Percentiles rank a stretch among this genome's conserved stretches.
Conservation (phyloP, 2,329 filamentous ascomycete genomes). For the Fusarium bactridioides region DNA sequence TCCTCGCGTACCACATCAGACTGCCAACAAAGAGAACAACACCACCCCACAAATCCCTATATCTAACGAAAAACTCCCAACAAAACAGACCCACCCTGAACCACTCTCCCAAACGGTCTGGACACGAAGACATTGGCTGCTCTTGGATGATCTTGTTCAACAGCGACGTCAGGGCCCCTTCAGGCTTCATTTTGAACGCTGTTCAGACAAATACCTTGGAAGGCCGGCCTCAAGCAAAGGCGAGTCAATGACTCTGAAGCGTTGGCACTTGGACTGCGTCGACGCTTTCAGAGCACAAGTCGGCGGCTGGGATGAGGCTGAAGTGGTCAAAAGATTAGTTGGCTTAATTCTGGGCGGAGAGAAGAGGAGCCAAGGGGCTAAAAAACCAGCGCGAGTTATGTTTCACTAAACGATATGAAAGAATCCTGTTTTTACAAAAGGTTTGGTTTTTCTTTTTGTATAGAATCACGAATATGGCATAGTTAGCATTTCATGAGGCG, state of each 20-base stretch:
- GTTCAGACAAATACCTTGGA: conserved; percentile 53
- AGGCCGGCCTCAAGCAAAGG: conserved; percentile 58
- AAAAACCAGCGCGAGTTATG: conserved; percentile 36
- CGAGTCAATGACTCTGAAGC: conserved; percentile 57
- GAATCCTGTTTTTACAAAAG: not conserved
- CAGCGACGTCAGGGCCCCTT: conserved; percentile 54
- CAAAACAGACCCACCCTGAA: conserved; percentile 21
- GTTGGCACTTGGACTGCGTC: conserved; percentile 66
- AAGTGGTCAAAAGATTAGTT: conserved; percentile 62
- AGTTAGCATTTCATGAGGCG: conserved; percentile 32
- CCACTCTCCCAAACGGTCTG: conserved; percentile 54
- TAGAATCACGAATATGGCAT: conserved; percentile 31
- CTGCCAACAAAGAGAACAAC: conserved; percentile 48
- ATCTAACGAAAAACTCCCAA: conserved; percentile 40
- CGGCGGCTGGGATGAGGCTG: conserved; percentile 58
- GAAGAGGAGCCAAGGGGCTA: conserved; percentile 35
- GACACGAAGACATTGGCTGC: conserved; percentile 62
- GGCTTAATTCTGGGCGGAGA: conserved; percentile 60
- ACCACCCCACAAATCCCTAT: conserved; percentile 38
- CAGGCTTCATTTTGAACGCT: conserved; percentile 39
- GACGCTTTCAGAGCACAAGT: conserved; percentile 60
- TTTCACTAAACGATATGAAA: conserved; percentile 41
- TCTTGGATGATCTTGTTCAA: conserved; percentile 60
- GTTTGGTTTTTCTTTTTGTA: conserved; percentile 1
- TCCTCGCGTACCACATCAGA: conserved; percentile 17